phyloP scores from a whole-genome alignment of 441 rosid species.

The Croton laevigatus region DNA sequence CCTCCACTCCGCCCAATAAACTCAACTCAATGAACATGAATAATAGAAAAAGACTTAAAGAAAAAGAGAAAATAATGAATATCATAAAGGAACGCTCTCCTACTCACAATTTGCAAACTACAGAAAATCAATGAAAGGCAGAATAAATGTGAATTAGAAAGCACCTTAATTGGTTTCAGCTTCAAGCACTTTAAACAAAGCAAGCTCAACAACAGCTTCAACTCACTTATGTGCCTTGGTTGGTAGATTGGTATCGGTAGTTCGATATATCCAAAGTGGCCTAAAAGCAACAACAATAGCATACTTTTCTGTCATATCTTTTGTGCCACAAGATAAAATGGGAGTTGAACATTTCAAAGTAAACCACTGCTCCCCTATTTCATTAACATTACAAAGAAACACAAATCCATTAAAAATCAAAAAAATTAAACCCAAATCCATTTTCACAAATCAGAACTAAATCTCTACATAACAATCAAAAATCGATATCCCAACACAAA shows the following conservation, averaged over 20 bases:
- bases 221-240: slow-evolving; percentile 76
- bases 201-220: slow-evolving; percentile 71
- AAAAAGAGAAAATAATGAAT: background rate
- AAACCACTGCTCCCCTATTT: too few relatives aligned
- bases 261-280: slow-evolving; percentile 92
- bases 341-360: too few relatives aligned
- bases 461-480: too few relatives aligned
- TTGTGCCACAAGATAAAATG: too few relatives aligned
- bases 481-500: too few relatives aligned
- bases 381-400: too few relatives aligned
- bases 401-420: too few relatives aligned
- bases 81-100: background rate
- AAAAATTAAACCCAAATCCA: too few relatives aligned
- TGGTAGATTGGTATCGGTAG: slow-evolving; percentile 86
- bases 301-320: too few relatives aligned
- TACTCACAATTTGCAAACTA: background rate
- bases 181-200: slow-evolving; percentile 89
- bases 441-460: too few relatives aligned
- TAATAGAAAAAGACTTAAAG: background rate
- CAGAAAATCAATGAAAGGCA: background rate
- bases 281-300: too few relatives aligned
- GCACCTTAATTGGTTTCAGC: slow-evolving; percentile 68
- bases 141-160: background rate
- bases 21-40: background rate
- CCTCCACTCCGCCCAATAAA: background rate